phyloP scores from a whole-genome alignment of 805 yeast species.

The Saccharomycopsis oosterbeekiorum region DNA sequence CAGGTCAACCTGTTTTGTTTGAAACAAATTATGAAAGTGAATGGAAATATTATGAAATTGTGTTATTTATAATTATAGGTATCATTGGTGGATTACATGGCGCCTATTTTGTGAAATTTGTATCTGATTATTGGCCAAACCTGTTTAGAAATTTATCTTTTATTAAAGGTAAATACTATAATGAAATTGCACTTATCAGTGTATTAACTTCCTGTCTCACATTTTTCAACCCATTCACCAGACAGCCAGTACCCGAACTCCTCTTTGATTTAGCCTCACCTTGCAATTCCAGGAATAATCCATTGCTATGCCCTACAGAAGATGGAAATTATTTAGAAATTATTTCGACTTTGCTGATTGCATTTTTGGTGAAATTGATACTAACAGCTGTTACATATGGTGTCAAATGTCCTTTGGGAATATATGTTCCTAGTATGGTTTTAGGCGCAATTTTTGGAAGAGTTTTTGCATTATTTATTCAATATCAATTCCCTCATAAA shows the following conservation, averaged over 20 bases:
- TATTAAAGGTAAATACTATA: slow-evolving; percentile 31
- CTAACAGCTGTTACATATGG: slow-evolving; percentile 49
- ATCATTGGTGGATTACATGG: slow-evolving; percentile 46
- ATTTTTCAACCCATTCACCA: slow-evolving; percentile 40
- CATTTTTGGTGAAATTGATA: slow-evolving; percentile 35
- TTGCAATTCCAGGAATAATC: slow-evolving; percentile 25
- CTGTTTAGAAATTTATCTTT: slow-evolving; percentile 27
- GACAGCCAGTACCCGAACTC: slow-evolving; percentile 39
- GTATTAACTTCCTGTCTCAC: slow-evolving; percentile 37
- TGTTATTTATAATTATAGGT: slow-evolving; percentile 38
- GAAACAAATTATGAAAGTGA: slow-evolving; percentile 41
- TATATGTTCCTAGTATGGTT: slow-evolving; percentile 57
- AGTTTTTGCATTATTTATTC: slow-evolving; percentile 34
- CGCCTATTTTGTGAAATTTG: slow-evolving; percentile 38
- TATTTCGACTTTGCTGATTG: slow-evolving; percentile 28
- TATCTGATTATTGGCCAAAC: slow-evolving; percentile 30
- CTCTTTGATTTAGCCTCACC: slow-evolving; percentile 41
- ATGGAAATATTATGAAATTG: slow-evolving; percentile 41
- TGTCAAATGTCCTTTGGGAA: slow-evolving; percentile 48
- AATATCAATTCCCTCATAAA: slow-evolving; percentile 27
- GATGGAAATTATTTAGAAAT: slow-evolving; percentile 26
- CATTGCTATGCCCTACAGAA: slow-evolving; percentile 24
- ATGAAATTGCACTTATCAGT: slow-evolving; percentile 38
- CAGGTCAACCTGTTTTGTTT: slow-evolving; percentile 48
- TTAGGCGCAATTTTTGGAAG: slow-evolving; percentile 53